Evolutionary conservation across 2,329 filamentous ascomycete genomes (phyloP), one percentile per base, ranked within the genome.

Genomic region (Talaromyces sp.): DNA sequence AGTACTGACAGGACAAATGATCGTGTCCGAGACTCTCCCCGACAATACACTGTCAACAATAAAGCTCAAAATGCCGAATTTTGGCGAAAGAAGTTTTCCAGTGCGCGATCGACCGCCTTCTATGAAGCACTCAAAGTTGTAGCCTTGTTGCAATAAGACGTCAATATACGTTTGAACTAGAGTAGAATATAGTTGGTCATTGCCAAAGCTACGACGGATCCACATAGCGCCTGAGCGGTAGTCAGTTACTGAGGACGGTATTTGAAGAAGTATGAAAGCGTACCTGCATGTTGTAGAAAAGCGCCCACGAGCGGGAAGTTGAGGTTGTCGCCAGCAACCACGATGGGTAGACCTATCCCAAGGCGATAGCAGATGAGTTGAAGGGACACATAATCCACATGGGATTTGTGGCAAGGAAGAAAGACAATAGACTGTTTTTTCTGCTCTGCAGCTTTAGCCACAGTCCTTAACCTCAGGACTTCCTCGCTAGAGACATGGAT

Each of bases 111-210:
- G 84, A 1, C 93, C 93, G 17, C 95, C 95, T 77, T 99, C 95
- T 62, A 99, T 96, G 69, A 99, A 99, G 74, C 95, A 99, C 74
- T 97, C 93, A 55, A 99, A 86, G 72, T 99, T 98, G 76, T 89
- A 96, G 0, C 95, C 95, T 64, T 91, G 88, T 70, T 95, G 90
- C 2, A 99, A 80, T 50, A 99, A 74, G 0, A 91, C 96, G 73
- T 99, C 95, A 67, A 99, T 92, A 70, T 99, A 99, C 7, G 92
- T 86, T 74, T 99, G 95, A 7, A 99, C 93, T n/a, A 98, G 81
- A 0, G 93, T 93, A 5, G 87, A 86, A 73, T 99, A 99, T 0
- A 99, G 78, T 38, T 89, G 85, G 72, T 99, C 95, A 63, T 96
- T 90, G 49, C 92, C 93, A 75, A 99, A 99, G 56, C 90, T 90